These are phyloP conservation scores for Fagus crenata DNA, from an alignment of 306 rosid genomes.

Conservation along the genomic window DNA sequence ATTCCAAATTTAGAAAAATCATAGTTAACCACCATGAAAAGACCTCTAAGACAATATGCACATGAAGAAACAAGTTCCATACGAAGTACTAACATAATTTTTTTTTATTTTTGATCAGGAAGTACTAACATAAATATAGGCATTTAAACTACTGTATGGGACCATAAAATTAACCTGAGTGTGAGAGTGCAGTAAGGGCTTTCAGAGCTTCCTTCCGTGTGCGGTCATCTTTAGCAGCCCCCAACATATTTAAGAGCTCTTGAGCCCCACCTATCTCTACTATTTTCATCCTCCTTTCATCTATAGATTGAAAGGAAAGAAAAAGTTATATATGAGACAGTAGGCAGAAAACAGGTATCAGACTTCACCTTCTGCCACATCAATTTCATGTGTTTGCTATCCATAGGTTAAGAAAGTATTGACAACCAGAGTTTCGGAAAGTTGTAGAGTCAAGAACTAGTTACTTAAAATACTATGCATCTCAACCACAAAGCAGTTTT, in stretches of 20 bases:
- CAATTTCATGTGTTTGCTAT: conserved; percentile 15
- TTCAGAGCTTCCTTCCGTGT: conserved; percentile 85
- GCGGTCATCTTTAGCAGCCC: conserved; percentile 78
- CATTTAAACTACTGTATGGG: background rate
- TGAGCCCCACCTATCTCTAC: conserved; percentile 75
- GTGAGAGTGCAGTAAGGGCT: conserved; percentile 71
- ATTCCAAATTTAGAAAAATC: background rate
- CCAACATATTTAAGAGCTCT: conserved; percentile 76
- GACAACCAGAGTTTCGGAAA: conserved; percentile 7
- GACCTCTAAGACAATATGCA: conserved; percentile 2
- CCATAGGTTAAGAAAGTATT: background rate
- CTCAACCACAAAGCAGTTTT: conserved; percentile 3
- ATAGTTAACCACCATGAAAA: conserved; percentile 14
- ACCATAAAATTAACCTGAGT: conserved; percentile 54
- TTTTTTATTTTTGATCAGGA: background rate
- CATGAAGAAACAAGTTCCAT: background rate
- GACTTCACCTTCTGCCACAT: conserved; percentile 10
- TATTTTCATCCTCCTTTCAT: conserved; percentile 77
- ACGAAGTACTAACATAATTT: background rate
- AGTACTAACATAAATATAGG: background rate
- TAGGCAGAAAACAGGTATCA: conserved; percentile 15
- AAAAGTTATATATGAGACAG: conserved; percentile 14
- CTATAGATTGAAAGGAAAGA: conserved; percentile 37
- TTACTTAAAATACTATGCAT: background rate
- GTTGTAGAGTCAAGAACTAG: conserved; percentile 2